phyloP scores from a whole-genome alignment of 306 rosid genomes.

The Pueraria montana region DNA sequence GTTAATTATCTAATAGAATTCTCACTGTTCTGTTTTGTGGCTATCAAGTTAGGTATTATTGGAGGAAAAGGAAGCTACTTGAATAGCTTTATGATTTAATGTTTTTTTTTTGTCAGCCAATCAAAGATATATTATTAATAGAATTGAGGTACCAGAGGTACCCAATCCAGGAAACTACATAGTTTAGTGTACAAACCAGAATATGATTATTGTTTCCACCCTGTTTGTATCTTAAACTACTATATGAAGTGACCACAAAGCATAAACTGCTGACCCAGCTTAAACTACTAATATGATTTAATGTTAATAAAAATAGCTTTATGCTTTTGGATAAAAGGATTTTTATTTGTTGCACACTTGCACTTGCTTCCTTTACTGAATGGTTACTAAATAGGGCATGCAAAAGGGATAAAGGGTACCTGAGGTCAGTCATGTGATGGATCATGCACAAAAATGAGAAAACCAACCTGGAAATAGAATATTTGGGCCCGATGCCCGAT shows the following conservation, averaged over 20 bases:
- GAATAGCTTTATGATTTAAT: background rate
- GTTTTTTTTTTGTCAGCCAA: no score
- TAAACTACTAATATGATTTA: no score
- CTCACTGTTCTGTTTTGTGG: background rate
- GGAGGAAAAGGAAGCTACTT: slow-evolving; percentile 20
- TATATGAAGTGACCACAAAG: no score
- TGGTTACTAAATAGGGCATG: background rate
- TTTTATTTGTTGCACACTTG: background rate
- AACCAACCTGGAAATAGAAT: no score
- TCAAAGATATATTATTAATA: no score
- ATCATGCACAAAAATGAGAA: background rate
- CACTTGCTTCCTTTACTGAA: background rate
- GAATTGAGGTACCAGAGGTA: no score
- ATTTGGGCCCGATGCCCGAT: background rate
- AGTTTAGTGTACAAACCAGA: no score
- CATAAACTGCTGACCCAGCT: no score
- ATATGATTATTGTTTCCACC: no score
- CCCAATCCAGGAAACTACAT: no score
- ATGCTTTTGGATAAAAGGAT: background rate
- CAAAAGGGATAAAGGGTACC: background rate
- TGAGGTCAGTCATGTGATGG: background rate
- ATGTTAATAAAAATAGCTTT: background rate
- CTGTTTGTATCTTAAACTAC: no score
- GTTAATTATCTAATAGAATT: background rate
- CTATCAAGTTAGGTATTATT: background rate